Conservation (phyloP, 2,329 filamentous ascomycete species). For the Fusarium coicis region DNA sequence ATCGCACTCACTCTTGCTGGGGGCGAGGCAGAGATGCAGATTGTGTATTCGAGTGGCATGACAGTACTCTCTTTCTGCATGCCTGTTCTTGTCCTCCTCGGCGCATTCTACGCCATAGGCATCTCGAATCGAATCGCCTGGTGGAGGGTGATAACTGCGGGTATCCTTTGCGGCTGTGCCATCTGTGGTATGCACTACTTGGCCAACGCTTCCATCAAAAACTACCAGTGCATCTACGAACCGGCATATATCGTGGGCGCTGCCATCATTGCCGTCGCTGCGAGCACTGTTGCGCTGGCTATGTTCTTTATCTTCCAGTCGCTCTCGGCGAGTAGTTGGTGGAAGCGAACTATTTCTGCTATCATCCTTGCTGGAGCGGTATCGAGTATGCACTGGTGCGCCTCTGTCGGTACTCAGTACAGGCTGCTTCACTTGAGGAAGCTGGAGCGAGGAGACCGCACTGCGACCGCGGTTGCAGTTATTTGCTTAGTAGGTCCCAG, state of each 20-base stretch:
- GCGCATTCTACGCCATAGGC: constrained; percentile 78
- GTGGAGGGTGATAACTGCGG: constrained; percentile 70
- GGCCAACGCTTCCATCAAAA: constrained; percentile 83
- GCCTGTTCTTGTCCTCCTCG: constrained; percentile 73
- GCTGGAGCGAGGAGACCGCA: constrained; percentile 55
- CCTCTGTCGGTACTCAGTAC: constrained; percentile 76
- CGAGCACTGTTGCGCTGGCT: constrained; percentile 75
- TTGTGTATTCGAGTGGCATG: constrained; percentile 6
- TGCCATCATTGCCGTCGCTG: constrained; percentile 75
- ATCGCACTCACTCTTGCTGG: background rate
- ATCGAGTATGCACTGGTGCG: constrained; percentile 90
- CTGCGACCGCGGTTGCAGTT: constrained; percentile 78
- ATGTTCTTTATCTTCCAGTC: constrained; percentile 83
- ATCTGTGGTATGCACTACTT: constrained; percentile 90
- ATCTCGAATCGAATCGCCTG: constrained; percentile 66
- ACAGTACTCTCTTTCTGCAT: constrained; percentile 13
- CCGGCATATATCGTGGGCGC: constrained; percentile 72
- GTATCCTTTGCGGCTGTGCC: constrained; percentile 75
- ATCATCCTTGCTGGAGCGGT: constrained; percentile 79
- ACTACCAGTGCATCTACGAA: constrained; percentile 75
- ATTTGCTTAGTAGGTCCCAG: constrained; percentile 63
- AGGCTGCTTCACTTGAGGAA: constrained; percentile 58
- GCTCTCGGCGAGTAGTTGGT: constrained; percentile 81
- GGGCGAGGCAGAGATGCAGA: constrained; percentile 7
- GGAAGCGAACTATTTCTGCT: constrained; percentile 76